Evolutionary conservation across 2,329 filamentous ascomycete species (phyloP).

Genomic region (Ophiostoma sp.): DNA sequence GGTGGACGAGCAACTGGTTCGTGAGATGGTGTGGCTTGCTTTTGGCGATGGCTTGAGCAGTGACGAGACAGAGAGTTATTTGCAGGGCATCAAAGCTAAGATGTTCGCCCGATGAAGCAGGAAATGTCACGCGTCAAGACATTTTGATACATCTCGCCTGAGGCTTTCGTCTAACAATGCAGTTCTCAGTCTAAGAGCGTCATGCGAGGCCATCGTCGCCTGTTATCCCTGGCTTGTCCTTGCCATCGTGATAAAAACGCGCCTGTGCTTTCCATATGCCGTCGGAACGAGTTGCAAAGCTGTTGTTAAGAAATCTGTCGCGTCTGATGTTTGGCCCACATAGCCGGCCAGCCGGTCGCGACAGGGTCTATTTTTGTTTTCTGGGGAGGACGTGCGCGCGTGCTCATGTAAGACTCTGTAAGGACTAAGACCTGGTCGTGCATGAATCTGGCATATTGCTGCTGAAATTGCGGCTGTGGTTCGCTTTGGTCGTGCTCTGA

Average conservation of each 20-base stretch:
- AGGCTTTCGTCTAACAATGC: background rate
- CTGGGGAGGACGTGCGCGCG: background rate
- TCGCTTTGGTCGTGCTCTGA: background rate
- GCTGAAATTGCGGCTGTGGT: background rate
- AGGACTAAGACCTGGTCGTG: background rate
- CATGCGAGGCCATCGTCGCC: background rate
- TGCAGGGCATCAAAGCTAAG: background rate
- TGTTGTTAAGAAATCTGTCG: background rate
- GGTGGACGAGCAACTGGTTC: background rate
- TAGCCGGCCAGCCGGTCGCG: background rate
- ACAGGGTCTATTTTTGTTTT: background rate
- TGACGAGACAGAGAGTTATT: background rate
- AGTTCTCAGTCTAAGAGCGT: background rate
- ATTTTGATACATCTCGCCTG: background rate
- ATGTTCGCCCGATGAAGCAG: background rate
- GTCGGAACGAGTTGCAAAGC: background rate
- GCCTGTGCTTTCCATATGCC: background rate
- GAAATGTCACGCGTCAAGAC: background rate
- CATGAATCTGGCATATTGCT: constrained; percentile 8
- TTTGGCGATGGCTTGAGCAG: background rate
- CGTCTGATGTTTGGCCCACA: background rate
- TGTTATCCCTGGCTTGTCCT: background rate
- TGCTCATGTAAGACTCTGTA: background rate
- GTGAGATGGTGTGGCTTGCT: background rate
- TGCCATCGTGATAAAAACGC: background rate